Percentiles rank a stretch among this genome's conserved stretches.
Evolutionary conservation across 1,284 basidiomycete genomes (phyloP).

Genomic region (Ganoderma lingzhi): DNA sequence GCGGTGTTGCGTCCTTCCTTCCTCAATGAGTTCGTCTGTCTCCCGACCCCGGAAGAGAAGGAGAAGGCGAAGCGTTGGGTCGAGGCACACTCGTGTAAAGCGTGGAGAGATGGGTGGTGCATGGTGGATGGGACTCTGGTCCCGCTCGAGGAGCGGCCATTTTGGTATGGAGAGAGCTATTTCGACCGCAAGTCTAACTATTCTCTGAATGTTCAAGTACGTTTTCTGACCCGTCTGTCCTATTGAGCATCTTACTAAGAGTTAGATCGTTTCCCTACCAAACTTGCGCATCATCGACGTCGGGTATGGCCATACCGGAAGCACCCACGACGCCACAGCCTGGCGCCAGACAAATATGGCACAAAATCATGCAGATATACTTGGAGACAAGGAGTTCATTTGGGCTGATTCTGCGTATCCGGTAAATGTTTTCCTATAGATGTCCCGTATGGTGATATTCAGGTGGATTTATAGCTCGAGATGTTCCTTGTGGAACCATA

Average conservation of each 20-base stretch:
- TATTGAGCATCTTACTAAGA: background rate
- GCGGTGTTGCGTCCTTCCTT: background rate
- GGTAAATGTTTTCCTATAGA: background rate
- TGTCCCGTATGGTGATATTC: too few species aligned
- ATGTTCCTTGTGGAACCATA: conserved; percentile 21
- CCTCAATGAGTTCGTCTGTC: background rate
- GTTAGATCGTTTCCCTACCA: background rate
- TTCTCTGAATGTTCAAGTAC: conserved; percentile 28
- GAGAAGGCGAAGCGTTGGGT: conserved; percentile 39
- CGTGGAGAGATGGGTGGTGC: conserved; percentile 45
- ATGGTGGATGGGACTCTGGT: conserved; percentile 50
- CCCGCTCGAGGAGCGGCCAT: conserved; percentile 42
- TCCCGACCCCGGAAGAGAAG: background rate
- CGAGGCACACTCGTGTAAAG: conserved; percentile 40
- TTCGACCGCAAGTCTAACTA: conserved; percentile 49
- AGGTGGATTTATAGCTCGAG: background rate
- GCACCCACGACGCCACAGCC: background rate
- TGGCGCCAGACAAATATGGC: background rate
- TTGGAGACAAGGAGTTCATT: background rate
- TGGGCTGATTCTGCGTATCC: background rate
- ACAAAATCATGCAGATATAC: background rate
- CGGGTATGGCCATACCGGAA: background rate
- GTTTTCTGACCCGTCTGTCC: background rate
- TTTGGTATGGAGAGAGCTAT: conserved; percentile 45
- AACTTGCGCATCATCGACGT: background rate